A percentile compares a stretch with the other conserved stretches of the same genome.
phyloP scores from a whole-genome alignment of 371 early-diverging fungal species.

The Rhizopus microsporus region DNA sequence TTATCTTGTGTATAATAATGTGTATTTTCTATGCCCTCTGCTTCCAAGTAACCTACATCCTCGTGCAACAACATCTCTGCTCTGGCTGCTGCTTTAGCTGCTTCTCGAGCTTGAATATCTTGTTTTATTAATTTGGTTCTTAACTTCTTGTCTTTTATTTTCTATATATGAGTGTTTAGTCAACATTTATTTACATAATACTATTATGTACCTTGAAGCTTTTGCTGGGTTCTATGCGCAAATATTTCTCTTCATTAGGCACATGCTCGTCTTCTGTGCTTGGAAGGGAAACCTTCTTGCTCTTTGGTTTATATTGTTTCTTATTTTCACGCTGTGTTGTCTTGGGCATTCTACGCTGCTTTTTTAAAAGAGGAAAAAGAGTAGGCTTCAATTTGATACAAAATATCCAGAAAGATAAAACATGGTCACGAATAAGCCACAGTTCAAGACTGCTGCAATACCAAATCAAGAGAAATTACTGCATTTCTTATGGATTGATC shows the following conservation, averaged over 20 bases:
- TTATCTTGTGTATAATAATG: conserved; percentile 83
- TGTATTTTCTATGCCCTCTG: conserved; percentile 90
- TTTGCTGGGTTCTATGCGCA: conserved; percentile 21
- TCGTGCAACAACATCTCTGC: conserved; percentile 78
- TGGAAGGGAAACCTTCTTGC: not conserved
- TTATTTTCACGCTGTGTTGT: not conserved
- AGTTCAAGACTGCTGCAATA: not conserved
- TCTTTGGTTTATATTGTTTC: not conserved
- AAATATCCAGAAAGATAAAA: conserved; percentile 2
- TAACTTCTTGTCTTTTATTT: conserved; percentile 68
- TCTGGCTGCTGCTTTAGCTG: conserved; percentile 75
- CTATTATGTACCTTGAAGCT: conserved; percentile 24
- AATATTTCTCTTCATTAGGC: conserved; percentile 38
- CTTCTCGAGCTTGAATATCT: conserved; percentile 67
- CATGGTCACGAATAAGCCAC: conserved; percentile 14
- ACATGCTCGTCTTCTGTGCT: conserved; percentile 17
- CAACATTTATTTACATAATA: not conserved
- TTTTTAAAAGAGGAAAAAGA: not conserved
- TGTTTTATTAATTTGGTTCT: conserved; percentile 59
- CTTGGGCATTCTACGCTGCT: not conserved
- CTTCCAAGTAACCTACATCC: conserved; percentile 79
- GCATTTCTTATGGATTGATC: too few relatives aligned
- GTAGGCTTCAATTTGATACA: not conserved
- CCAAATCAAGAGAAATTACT: too few relatives aligned
- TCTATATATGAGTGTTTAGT: conserved; percentile 31